Conservation (phyloP, 768 basidiomycete genomes). For the Leucogyrophana mollusca region DNA sequence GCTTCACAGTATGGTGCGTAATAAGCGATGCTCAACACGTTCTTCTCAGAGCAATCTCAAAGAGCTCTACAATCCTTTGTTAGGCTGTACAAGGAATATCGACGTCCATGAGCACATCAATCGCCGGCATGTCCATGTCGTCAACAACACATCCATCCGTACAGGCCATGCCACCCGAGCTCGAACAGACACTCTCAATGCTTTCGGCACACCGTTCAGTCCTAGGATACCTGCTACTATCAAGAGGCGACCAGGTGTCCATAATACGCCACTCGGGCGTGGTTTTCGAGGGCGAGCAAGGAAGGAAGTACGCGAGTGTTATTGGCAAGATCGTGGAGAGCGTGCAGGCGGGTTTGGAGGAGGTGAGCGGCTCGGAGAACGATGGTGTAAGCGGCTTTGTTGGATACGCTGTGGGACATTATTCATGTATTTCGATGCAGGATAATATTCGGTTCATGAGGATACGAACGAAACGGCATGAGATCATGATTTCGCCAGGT, state of each 20-base stretch:
- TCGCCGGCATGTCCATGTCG: conserved; percentile 2
- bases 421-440: conserved; percentile 37
- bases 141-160: conserved; percentile 10
- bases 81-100: conserved; percentile 10
- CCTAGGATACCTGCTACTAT: conserved; percentile 82
- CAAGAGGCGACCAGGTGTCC: conserved; percentile 66
- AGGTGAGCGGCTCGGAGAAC: conserved; percentile 62
- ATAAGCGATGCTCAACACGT: too few relatives aligned
- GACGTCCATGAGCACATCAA: conserved; percentile 13
- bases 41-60: too few relatives aligned
- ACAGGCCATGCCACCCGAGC: conserved; percentile 62
- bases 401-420: neutral
- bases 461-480: conserved; percentile 88
- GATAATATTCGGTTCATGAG: conserved; percentile 87
- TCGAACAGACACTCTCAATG: conserved; percentile 75
- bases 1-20: too few relatives aligned
- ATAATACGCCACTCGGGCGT: conserved; percentile 86
- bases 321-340: conserved; percentile 75
- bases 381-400: conserved; percentile 51
- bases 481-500: conserved; percentile 95
- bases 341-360: conserved; percentile 77
- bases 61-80: conserved; percentile 1
- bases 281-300: conserved; percentile 83
- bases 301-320: conserved; percentile 69
- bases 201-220: conserved; percentile 83